A percentile compares a stretch with the other conserved stretches of the same genome.
phyloP scores from a whole-genome alignment of 2,329 filamentous ascomycete species.

The Aplosporella prunicola region DNA sequence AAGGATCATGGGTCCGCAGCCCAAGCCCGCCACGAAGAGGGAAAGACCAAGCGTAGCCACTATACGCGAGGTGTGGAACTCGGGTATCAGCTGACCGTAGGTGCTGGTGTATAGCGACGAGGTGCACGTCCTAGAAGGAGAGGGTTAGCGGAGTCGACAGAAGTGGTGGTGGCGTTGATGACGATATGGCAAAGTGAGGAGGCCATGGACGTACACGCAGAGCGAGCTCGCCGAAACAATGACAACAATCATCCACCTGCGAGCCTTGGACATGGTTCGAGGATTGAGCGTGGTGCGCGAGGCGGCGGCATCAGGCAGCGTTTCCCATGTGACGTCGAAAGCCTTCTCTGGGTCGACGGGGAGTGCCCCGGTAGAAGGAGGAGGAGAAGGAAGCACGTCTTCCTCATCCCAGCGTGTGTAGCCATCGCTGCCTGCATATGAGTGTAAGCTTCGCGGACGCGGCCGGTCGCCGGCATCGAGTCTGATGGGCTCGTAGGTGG shows the following conservation, averaged over 20 bases:
- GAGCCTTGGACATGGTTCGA: constrained; percentile 52
- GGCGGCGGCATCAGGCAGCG: constrained; percentile 53
- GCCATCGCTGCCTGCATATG: constrained; percentile 28
- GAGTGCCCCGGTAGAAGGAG: constrained; percentile 16
- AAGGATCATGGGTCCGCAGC: constrained; percentile 47
- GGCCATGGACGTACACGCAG: constrained; percentile 70
- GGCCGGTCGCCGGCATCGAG: not conserved
- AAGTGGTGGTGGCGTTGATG: too few species aligned
- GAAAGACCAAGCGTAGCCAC: constrained; percentile 74
- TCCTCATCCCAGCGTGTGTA: constrained; percentile 28
- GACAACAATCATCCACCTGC: constrained; percentile 70
- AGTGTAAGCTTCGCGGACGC: constrained; percentile 11
- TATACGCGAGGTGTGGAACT: constrained; percentile 62
- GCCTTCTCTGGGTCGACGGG: constrained; percentile 27
- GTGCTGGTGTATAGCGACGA: constrained; percentile 85
- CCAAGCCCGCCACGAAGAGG: constrained; percentile 70
- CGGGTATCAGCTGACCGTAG: constrained; percentile 64
- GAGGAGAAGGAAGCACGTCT: constrained; percentile 10
- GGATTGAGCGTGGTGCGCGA: constrained; percentile 46
- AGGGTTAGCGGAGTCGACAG: not conserved
- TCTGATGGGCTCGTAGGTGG: not conserved
- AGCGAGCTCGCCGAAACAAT: constrained; percentile 67
- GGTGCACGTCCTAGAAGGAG: constrained; percentile 56
- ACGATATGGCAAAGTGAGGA: too few species aligned
- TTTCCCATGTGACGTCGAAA: constrained; percentile 68